Evolutionary conservation across 2,329 filamentous ascomycete genomes (phyloP), one percentile per base, ranked within the genome.

Genomic region (Epichloe typhina): DNA sequence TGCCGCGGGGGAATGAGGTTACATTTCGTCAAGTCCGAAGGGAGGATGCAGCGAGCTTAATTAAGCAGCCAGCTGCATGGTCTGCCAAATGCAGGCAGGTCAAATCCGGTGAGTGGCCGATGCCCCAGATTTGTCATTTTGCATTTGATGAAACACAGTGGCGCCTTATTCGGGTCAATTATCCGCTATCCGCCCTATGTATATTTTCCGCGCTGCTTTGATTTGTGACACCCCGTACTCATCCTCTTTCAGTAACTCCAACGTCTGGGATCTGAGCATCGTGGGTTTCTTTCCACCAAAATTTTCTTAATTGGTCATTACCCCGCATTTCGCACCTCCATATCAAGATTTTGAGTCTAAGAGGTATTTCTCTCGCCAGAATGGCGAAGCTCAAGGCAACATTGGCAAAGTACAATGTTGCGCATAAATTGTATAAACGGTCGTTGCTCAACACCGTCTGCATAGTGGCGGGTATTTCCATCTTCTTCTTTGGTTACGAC

Each of bases 361-460:
- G 26, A 31, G 8, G 9, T 31, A 8, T 31, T 31, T 31, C 26
- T 4, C 26, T 11, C 8, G 26, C 8, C 26, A 21, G 8, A 11
- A 51, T 51, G 50, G 17, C 17, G 39, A 48, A 48, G n/a, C 39
- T 51, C 26, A 48, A 36, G 9, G 46, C 36, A 7, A 35, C 26
- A 12, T n/a, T 56, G 47, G 52, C 46, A 43, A 55, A 50, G 23
- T 41, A 56, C 49, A 58, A 59, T 49, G 67, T 79, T 11, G 74
- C 75, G 50, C 71, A 79, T 61, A 69, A 68, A 55, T 63, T 77
- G 5, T 69, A 80, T 66, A 82, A 82, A 67, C 64, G 69, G 17
- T 63, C 65, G 41, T 70, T 83, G 53, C 72, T 83, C 50, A 71
- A 80, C 51, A 75, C 75, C 38, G 76, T 85, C 64, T 84, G 84